Percentiles rank a stretch among this genome's conserved stretches.
phyloP scores from a whole-genome alignment of 1,139 yeast species.

The Insectozyma bohioensis region DNA sequence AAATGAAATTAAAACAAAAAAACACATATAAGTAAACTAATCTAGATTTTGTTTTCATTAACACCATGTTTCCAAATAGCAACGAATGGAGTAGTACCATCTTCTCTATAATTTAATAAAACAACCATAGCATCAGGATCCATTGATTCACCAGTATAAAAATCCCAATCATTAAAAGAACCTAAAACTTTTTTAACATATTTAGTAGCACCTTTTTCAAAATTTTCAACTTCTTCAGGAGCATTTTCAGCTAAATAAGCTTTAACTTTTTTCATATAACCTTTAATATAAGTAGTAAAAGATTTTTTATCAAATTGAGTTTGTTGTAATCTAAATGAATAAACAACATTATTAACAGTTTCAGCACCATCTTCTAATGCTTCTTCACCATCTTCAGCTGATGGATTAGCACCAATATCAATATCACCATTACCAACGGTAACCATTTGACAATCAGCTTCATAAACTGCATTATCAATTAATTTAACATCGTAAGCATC shows the following conservation, averaged over 20 bases:
- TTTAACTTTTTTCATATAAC: slow-evolving; percentile 97
- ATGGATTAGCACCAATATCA: slow-evolving; percentile 99
- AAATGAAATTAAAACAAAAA: too few relatives aligned
- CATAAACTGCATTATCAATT: slow-evolving; percentile 91
- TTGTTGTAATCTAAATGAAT: slow-evolving; percentile 97
- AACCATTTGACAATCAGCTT: slow-evolving; percentile 95
- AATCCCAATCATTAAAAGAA: slow-evolving; percentile 98
- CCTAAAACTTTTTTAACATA: slow-evolving; percentile 94
- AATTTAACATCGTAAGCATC: slow-evolving; percentile 90
- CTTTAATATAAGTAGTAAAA: slow-evolving; percentile 92
- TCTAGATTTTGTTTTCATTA: slow-evolving; percentile 78
- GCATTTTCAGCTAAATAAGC: slow-evolving; percentile 79
- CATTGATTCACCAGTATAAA: slow-evolving; percentile 99
- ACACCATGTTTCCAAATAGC: slow-evolving; percentile 99
- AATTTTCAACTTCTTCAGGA: slow-evolving; percentile 83
- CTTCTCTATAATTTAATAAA: slow-evolving; percentile 99
- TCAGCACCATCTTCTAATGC: slow-evolving; percentile 78
- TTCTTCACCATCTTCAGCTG: slow-evolving; percentile 93
- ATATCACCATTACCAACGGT: slow-evolving; percentile 80
- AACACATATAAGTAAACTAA: too few relatives aligned
- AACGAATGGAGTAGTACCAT: slow-evolving; percentile 96
- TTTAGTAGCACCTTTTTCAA: slow-evolving; percentile 95
- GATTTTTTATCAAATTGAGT: slow-evolving; percentile 98
- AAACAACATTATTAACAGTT: slow-evolving; percentile 95
- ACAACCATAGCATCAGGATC: slow-evolving; percentile 99